These are phyloP conservation scores for Saturnispora galanensis DNA, from an alignment of 805 yeast species.

Conservation along the genomic window DNA sequence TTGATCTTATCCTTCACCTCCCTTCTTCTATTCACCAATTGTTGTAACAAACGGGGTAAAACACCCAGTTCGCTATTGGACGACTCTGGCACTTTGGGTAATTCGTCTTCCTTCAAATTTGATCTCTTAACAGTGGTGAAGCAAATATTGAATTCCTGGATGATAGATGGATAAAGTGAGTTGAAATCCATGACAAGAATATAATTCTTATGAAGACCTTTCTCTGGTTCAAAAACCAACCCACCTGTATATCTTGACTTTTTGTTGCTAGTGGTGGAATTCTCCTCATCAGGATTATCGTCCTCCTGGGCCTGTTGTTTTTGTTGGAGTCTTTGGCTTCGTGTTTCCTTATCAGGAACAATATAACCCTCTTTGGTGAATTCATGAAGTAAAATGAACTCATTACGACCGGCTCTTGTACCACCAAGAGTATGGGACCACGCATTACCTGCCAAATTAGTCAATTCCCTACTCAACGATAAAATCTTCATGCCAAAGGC, in stretches of 20 bases:
- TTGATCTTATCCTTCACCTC: slow-evolving; percentile 84
- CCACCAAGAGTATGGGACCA: slow-evolving; percentile 95
- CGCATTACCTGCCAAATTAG: slow-evolving; percentile 92
- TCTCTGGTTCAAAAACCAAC: slow-evolving; percentile 92
- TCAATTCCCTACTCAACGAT: slow-evolving; percentile 82
- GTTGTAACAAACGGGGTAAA: slow-evolving; percentile 72
- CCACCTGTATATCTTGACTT: slow-evolving; percentile 34
- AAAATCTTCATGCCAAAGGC: slow-evolving; percentile 78
- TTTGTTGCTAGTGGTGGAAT: slow-evolving; percentile 37
- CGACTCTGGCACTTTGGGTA: slow-evolving; percentile 58
- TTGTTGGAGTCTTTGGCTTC: slow-evolving; percentile 25
- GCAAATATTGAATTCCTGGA: slow-evolving; percentile 94
- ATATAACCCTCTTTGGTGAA: slow-evolving; percentile 70
- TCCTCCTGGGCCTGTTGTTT: slow-evolving; percentile 8
- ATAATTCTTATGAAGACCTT: slow-evolving; percentile 83
- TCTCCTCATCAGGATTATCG: slow-evolving; percentile 25
- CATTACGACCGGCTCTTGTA: slow-evolving; percentile 93
- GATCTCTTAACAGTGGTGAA: slow-evolving; percentile 86
- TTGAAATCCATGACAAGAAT: slow-evolving; percentile 96
- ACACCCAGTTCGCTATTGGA: slow-evolving; percentile 60
- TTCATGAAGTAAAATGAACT: slow-evolving; percentile 85
- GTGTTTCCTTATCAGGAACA: slow-evolving; percentile 60
- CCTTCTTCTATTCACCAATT: slow-evolving; percentile 82
- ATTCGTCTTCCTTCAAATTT: slow-evolving; percentile 39
- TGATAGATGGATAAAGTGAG: slow-evolving; percentile 92